phyloP scores from a whole-genome alignment of 2,329 filamentous ascomycete genomes.

The Trichoderma harzianum region DNA sequence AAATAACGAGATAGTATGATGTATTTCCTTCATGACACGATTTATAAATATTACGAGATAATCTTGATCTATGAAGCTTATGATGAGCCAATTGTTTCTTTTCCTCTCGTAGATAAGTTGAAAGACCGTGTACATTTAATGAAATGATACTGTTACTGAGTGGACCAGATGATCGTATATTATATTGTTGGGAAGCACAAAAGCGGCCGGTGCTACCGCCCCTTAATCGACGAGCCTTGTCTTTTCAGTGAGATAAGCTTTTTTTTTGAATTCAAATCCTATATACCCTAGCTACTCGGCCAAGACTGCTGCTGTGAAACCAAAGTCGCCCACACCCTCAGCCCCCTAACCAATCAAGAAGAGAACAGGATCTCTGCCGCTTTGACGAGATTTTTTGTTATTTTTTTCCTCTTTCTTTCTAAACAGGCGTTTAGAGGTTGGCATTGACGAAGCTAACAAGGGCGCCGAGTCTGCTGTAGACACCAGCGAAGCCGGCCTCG shows the following conservation, averaged over 20 bases:
- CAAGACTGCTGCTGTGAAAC: not conserved
- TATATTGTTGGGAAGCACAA: not conserved
- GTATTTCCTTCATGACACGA: not conserved
- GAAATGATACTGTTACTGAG: not conserved
- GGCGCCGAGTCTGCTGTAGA: slow-evolving; percentile 29
- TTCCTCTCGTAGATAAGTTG: not conserved
- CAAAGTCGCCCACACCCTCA: not conserved
- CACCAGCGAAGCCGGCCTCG: slow-evolving; percentile 25
- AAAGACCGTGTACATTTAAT: not conserved
- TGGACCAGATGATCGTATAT: not conserved
- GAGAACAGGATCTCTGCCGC: not conserved
- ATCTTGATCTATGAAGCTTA: not conserved
- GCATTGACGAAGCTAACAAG: slow-evolving; percentile 28
- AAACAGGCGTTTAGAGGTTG: not conserved
- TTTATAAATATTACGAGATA: not conserved
- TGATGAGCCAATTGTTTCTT: not conserved
- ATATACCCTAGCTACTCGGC: slow-evolving; percentile 1
- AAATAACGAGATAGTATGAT: not conserved
- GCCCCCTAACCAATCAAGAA: not conserved
- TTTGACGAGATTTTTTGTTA: not conserved
- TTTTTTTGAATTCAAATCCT: not conserved
- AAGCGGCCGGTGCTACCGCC: not conserved
- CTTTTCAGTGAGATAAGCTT: not conserved
- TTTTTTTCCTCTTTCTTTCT: not conserved
- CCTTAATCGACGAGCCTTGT: not conserved